Evolutionary conservation across 2,329 filamentous ascomycete species (phyloP), one percentile per base, ranked within the genome.

Genomic region (Colletotrichum sp.): DNA sequence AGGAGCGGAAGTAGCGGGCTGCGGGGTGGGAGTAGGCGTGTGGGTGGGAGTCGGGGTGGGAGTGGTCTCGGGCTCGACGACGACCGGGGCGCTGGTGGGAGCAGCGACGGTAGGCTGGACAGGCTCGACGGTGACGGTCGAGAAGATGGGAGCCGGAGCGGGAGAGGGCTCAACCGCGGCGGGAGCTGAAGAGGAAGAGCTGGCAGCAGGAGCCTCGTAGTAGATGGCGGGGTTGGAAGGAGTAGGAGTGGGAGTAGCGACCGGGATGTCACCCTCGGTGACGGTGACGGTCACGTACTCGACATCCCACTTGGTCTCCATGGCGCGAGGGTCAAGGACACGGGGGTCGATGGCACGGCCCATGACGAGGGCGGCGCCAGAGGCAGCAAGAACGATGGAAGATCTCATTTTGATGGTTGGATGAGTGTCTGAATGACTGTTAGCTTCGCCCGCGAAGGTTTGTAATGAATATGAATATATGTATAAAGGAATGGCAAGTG

Each of bases 371-470:
- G 88, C 77, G 79, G 89, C 87, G 80, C 87, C 84, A 77, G 87
- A 84, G 79, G 85, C 83, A 78, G 84, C 83, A 79, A 91, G 82
- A 78, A 87, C 82, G 72, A 87, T 76, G 65, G 89, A 88, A 63
- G 86, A 83, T 86, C 89, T 90, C 89, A 91, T 91, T 78, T 82
- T 89, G 83, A 75, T 32, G 55, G 44, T 18, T 28, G 59, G 30
- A 70, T 71, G 63, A 69, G 55, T 28, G 44, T 75, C 75, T 79
- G 64, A 74, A 72, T 55, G 74, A 78, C 59, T 49, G 63, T 78
- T 71, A 78, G 76, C 71, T 75, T 78, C 71, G 73, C 77, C 73
- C 13, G 74, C 74, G 76, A 77, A 77, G 76, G 44, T 24, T 36
- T 52, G 7, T 59, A 21, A 69, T 55, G 28, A 26, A 64, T 30